Evolutionary conservation across 805 yeast species (phyloP).

Genomic region (Yarrowia phangngaensis): DNA sequence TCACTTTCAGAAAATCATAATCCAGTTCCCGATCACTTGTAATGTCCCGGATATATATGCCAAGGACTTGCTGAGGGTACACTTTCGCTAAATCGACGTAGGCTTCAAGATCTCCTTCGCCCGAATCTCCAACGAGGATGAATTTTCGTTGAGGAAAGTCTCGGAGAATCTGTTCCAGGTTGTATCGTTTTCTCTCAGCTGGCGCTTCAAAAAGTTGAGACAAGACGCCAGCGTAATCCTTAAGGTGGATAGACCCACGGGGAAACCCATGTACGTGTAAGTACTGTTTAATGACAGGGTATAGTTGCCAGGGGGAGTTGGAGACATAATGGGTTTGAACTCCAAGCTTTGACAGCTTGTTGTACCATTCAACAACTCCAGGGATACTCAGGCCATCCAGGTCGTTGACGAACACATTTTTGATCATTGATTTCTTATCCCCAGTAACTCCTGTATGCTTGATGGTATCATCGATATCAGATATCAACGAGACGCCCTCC

Average conservation of each 20-base stretch:
- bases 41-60: slow-evolving; percentile 78
- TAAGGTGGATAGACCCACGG: slow-evolving; percentile 75
- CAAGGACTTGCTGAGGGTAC: slow-evolving; percentile 62
- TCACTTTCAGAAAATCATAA: slow-evolving; percentile 33
- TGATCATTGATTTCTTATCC: slow-evolving; percentile 76
- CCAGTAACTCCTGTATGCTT: slow-evolving; percentile 87
- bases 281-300: slow-evolving; percentile 55
- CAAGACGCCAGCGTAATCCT: slow-evolving; percentile 78
- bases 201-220: slow-evolving; percentile 84
- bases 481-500: slow-evolving; percentile 66
- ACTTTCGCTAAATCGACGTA: slow-evolving; percentile 63
- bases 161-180: slow-evolving; percentile 56
- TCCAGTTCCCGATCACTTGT: slow-evolving; percentile 37
- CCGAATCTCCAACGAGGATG: slow-evolving; percentile 89
- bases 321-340: slow-evolving; percentile 71
- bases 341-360: slow-evolving; percentile 28
- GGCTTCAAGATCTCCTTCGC: slow-evolving; percentile 92
- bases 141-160: slow-evolving; percentile 79
- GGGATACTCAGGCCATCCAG: slow-evolving; percentile 67
- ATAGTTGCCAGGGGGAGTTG: slow-evolving; percentile 91
- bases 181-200: slow-evolving; percentile 67
- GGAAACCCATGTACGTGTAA: slow-evolving; percentile 60
- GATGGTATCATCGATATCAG: slow-evolving; percentile 94
- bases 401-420: slow-evolving; percentile 68
- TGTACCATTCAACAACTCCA: slow-evolving; percentile 70